These are phyloP conservation scores for Pseudogymnoascus sp. DNA, from an alignment of 2,329 filamentous ascomycete genomes.

Conservation along the genomic window DNA sequence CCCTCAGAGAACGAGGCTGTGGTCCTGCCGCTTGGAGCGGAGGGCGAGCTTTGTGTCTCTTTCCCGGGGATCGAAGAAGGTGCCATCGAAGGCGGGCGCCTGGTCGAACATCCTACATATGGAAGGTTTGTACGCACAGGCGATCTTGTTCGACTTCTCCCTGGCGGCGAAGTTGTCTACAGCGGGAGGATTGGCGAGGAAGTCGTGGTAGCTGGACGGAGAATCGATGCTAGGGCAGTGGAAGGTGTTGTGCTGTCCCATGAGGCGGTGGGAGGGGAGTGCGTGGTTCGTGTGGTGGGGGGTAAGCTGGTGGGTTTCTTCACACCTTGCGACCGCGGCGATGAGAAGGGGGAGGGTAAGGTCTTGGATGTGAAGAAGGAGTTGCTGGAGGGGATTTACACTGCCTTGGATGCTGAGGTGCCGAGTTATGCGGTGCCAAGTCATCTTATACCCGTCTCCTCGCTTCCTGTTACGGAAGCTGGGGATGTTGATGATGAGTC, in stretches of 20 bases:
- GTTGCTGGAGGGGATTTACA: neutral
- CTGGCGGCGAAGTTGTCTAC: slow-evolving; percentile 65
- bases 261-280: slow-evolving; percentile 31
- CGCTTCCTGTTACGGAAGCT: slow-evolving; percentile 62
- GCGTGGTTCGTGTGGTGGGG: neutral
- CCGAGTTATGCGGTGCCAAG: slow-evolving; percentile 66
- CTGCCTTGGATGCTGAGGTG: slow-evolving; percentile 2
- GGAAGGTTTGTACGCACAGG: slow-evolving; percentile 76
- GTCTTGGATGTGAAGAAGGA: slow-evolving; percentile 27
- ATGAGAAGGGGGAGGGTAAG: slow-evolving; percentile 14
- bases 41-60: slow-evolving; percentile 81
- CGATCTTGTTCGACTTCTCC: slow-evolving; percentile 71
- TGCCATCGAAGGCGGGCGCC: slow-evolving; percentile 62
- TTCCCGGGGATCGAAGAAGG: slow-evolving; percentile 72
- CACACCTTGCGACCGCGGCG: slow-evolving; percentile 24
- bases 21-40: slow-evolving; percentile 57
- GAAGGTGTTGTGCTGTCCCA: slow-evolving; percentile 48
- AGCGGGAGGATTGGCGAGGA: slow-evolving; percentile 69
- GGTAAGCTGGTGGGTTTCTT: neutral
- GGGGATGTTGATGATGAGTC: slow-evolving; percentile 61
- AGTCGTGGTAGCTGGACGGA: slow-evolving; percentile 71
- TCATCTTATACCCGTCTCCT: slow-evolving; percentile 56
- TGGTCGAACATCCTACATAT: slow-evolving; percentile 41
- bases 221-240: slow-evolving; percentile 71
- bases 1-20: slow-evolving; percentile 35